Evolutionary conservation across 2,329 filamentous ascomycete genomes (phyloP).

Genomic region (Colletotrichum tabaci): DNA sequence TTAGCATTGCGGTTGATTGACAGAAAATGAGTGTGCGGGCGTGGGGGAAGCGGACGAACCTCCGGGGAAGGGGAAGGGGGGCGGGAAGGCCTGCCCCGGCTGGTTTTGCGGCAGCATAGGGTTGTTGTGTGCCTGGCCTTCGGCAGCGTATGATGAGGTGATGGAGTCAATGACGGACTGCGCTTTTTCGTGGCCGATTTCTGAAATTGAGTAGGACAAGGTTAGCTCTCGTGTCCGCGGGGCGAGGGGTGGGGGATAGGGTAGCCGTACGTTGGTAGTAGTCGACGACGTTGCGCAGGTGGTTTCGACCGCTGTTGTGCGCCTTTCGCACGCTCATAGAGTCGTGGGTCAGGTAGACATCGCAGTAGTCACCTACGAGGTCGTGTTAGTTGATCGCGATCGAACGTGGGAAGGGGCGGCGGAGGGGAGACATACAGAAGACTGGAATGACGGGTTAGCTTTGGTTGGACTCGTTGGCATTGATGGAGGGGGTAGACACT

Average conservation of each 20-base stretch:
- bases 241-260: constrained; percentile 8
- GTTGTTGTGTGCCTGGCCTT: constrained; percentile 89
- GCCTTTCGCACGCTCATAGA: constrained; percentile 99
- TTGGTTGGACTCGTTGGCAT: constrained; percentile 19
- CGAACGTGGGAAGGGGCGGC: background rate
- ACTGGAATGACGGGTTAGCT: constrained; percentile 62
- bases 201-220: constrained; percentile 60
- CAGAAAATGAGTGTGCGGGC: background rate
- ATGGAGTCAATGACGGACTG: constrained; percentile 99
- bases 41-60: constrained; percentile 52
- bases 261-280: constrained; percentile 90
- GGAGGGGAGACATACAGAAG: constrained; percentile 64
- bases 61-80: constrained; percentile 76
- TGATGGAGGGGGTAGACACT: constrained; percentile 56
- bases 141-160: constrained; percentile 93
- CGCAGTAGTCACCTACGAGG: constrained; percentile 89
- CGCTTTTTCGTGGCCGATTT: constrained; percentile 98
- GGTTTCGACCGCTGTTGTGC: constrained; percentile 96
- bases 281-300: constrained; percentile 96
- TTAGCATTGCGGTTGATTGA: constrained; percentile 38
- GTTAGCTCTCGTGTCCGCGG: constrained; percentile 33
- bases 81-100: constrained; percentile 66
- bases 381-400: constrained; percentile 50
- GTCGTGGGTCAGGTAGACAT: constrained; percentile 99
- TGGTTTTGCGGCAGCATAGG: constrained; percentile 84